phyloP scores from a whole-genome alignment of 2,329 filamentous ascomycete genomes.

The Hypoxylon sp. region DNA sequence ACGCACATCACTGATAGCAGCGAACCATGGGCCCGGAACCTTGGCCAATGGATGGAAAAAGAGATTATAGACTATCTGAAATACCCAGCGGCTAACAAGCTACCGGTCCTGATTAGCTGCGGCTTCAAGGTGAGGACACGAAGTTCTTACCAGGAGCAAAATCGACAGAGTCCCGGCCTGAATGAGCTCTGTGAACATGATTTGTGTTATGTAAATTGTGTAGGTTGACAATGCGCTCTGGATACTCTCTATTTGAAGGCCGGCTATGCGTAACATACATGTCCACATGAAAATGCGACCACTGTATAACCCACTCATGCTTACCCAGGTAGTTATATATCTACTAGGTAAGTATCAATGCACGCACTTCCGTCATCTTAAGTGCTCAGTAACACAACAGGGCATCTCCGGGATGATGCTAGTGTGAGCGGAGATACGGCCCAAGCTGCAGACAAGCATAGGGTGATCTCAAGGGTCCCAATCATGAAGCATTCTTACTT shows the following conservation, averaged over 20 bases:
- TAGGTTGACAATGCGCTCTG: background rate
- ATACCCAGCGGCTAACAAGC: conserved; percentile 8
- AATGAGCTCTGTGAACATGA: conserved; percentile 5
- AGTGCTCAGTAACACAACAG: background rate
- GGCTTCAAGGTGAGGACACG: background rate
- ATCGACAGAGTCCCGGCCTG: background rate
- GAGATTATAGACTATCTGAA: conserved; percentile 35
- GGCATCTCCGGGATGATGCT: background rate
- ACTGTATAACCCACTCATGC: background rate
- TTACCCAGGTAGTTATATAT: background rate
- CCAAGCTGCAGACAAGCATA: background rate
- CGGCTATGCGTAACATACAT: background rate
- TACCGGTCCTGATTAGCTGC: conserved; percentile 7
- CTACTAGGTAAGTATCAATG: background rate
- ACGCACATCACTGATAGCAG: conserved; percentile 40
- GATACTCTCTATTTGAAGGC: background rate
- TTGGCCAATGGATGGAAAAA: conserved; percentile 39
- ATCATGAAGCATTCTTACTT: background rate
- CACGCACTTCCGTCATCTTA: background rate
- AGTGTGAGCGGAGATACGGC: background rate
- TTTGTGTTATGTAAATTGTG: background rate
- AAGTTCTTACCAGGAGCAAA: conserved; percentile 9
- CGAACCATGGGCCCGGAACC: conserved; percentile 36
- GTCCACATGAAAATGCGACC: background rate
- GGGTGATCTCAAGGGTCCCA: background rate